Percentiles rank a stretch among this genome's conserved stretches.
Conservation (phyloP, 1,284 basidiomycete genomes). For the Megacollybia platyphylla region DNA sequence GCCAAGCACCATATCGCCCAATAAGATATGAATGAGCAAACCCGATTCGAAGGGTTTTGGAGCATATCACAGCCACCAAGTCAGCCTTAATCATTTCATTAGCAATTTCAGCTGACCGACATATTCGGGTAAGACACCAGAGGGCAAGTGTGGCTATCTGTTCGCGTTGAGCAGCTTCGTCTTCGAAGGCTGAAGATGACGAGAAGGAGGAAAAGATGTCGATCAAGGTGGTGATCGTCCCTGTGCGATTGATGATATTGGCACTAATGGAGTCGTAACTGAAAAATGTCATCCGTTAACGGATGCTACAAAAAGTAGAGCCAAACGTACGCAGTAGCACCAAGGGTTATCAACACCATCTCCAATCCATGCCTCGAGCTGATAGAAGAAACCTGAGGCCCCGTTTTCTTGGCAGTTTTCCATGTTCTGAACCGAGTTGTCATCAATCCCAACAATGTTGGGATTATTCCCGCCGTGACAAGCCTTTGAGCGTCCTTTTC, state of each 20-base stretch:
- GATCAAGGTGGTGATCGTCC: conserved; percentile 6
- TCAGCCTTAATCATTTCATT: conserved; percentile 6
- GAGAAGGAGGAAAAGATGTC: conserved; percentile 5
- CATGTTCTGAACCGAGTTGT: conserved; percentile 5
- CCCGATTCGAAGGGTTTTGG: conserved; percentile 2
- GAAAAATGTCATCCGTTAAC: neutral
- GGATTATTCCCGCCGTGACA: conserved; percentile 6
- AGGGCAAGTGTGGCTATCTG: conserved; percentile 4
- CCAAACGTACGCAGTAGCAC: conserved; percentile 4
- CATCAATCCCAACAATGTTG: conserved; percentile 5
- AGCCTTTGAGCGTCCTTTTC: conserved; percentile 7
- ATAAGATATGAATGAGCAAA: neutral
- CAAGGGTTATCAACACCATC: conserved; percentile 5
- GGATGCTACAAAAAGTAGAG: neutral
- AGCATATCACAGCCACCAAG: conserved; percentile 4
- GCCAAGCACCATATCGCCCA: conserved; percentile 3
- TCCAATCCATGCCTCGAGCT: conserved; percentile 2
- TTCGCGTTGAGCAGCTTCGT: conserved; percentile 1
- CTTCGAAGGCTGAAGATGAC: neutral
- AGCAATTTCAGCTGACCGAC: conserved; percentile 6
- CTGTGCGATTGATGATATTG: conserved; percentile 8
- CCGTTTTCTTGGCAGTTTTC: neutral
- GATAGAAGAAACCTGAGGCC: too few relatives aligned
- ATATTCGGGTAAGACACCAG: conserved; percentile 7
- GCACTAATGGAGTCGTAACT: conserved; percentile 6